These are phyloP conservation scores for Albugo laibachii DNA, from an alignment of 352 stramenopile genomes.

Conservation along the genomic window DNA sequence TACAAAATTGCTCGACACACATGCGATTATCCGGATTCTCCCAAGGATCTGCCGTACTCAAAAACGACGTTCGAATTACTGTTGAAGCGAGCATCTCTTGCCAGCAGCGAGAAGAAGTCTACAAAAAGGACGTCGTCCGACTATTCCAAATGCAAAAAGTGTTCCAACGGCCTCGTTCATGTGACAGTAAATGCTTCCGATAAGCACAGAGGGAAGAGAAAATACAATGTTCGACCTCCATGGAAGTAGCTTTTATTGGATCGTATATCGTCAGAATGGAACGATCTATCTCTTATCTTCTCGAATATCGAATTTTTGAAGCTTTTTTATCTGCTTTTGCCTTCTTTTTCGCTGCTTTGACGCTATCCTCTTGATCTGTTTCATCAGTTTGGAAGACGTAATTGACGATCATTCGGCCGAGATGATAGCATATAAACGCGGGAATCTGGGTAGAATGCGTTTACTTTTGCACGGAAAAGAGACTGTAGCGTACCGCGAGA, in stretches of 20 bases:
- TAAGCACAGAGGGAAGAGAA: conserved; percentile 17
- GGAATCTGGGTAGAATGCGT: conserved; percentile 21
- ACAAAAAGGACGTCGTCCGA: no score
- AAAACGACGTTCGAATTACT: conserved; percentile 28
- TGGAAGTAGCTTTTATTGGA: not conserved
- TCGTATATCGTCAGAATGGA: not conserved
- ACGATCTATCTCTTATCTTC: conserved; percentile 13
- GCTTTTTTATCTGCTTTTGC: conserved; percentile 57
- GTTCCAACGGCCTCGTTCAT: no score
- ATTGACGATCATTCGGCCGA: conserved; percentile 46
- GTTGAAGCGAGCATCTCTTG: conserved; percentile 4
- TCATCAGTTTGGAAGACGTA: conserved; percentile 61
- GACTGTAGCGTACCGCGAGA: conserved; percentile 27
- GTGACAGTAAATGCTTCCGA: no score
- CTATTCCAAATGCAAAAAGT: no score
- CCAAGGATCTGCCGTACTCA: conserved; percentile 31
- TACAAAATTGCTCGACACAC: conserved; percentile 76
- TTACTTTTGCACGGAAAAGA: not conserved
- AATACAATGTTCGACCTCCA: conserved; percentile 6
- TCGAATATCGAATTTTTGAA: conserved; percentile 19
- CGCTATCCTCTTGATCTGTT: conserved; percentile 28
- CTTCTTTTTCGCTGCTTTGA: conserved; percentile 37
- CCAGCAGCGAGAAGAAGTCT: no score
- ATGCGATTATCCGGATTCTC: conserved; percentile 40
- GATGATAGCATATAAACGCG: conserved; percentile 66